Base-by-base conservation (phyloP, 371 early-diverging fungal species). In the Coemansia sp. region DNA sequence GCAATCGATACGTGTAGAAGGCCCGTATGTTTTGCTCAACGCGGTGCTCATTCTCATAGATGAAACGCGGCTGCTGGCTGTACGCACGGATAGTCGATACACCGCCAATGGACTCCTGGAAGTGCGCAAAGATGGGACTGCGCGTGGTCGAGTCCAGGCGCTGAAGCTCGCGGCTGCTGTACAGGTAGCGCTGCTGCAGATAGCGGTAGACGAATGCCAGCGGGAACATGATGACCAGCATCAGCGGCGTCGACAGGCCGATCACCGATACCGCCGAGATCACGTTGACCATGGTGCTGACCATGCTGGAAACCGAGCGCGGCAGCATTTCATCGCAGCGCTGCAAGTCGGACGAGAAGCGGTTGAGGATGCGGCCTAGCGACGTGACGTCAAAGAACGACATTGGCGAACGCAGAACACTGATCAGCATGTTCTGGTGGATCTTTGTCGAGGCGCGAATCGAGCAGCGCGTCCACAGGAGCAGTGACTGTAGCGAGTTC, bases 71-170 rank as follows among this genome's bases (percentile, higher is more conserved):
- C 60, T 84, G 77, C 57, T 87, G 85, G n/a, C 72, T 78, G 79
- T 88, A 94, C 1, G 96, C 93, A 39, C 96, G 88, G 43, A 95
- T 91, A 2, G 92, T 90, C 3, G 85, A 78, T 0, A 87, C 85
- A 32, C 96, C 96, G 40, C 82, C 79, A 29, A 87, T 56, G 3
- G 86, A 72, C 68, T 92, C 93, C 61, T 87, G 87, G 72, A 95
- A 91, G 53, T 92, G 90, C 12, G 92, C 85, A 56, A 89, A 94
- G 5, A 94, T 82, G 0, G 94, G 94, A 31, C 91, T 90, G 50
- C 89, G 83, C 1, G 91, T 87, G 2, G 86, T 81, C 0, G 94
- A 87, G 65, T 94, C 94, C 59, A 71, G 39, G 1, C 72, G 72
- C 40, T 63, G 55, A 38, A 66, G 50, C 48, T 71, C 72, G 33